A percentile compares a stretch with the other conserved stretches of the same genome.
These are phyloP conservation scores for Ustilago trichophora DNA, from an alignment of 1,284 basidiomycete species.

Conservation along the genomic window DNA sequence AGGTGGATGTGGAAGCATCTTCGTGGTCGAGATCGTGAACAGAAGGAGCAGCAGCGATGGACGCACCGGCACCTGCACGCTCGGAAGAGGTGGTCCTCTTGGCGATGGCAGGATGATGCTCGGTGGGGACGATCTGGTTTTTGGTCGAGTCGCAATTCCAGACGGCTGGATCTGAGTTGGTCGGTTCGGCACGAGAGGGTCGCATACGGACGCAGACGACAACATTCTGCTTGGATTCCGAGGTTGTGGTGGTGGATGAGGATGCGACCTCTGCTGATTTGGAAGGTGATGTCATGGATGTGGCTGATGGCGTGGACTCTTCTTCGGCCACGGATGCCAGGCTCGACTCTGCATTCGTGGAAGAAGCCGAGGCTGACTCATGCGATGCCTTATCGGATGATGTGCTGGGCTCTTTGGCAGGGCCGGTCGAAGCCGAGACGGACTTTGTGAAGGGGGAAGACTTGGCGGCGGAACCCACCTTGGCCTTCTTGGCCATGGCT, in stretches of 20 bases:
- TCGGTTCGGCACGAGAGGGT: slow-evolving; percentile 14
- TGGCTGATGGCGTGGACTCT: slow-evolving; percentile 2
- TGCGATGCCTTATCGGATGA: not conserved
- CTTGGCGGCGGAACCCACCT: slow-evolving; percentile 34
- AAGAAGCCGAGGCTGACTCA: not conserved
- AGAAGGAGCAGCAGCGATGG: slow-evolving; percentile 8
- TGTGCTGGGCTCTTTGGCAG: not conserved
- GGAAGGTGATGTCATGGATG: not conserved
- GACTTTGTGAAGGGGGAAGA: slow-evolving; percentile 35
- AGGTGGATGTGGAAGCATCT: slow-evolving; percentile 38
- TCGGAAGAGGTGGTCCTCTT: slow-evolving; percentile 54
- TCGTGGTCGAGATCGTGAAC: slow-evolving; percentile 24
- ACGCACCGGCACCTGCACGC: slow-evolving; percentile 19
- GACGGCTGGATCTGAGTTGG: slow-evolving; percentile 18
- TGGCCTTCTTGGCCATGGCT: slow-evolving; percentile 43
- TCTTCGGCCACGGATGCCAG: slow-evolving; percentile 15
- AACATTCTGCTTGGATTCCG: slow-evolving; percentile 55
- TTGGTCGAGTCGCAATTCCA: slow-evolving; percentile 52
- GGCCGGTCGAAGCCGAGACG: not conserved
- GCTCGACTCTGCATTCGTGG: slow-evolving; percentile 4
- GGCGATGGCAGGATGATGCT: slow-evolving; percentile 61
- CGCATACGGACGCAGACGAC: slow-evolving; percentile 64
- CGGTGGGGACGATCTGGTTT: slow-evolving; percentile 57
- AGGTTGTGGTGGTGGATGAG: slow-evolving; percentile 1
- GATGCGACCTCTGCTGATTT: slow-evolving; percentile 8